A percentile compares a stretch with the other conserved stretches of the same genome.
These are phyloP conservation scores for Xylariomycetidae sp. DNA, from an alignment of 2,329 filamentous ascomycete genomes.

Conservation along the genomic window DNA sequence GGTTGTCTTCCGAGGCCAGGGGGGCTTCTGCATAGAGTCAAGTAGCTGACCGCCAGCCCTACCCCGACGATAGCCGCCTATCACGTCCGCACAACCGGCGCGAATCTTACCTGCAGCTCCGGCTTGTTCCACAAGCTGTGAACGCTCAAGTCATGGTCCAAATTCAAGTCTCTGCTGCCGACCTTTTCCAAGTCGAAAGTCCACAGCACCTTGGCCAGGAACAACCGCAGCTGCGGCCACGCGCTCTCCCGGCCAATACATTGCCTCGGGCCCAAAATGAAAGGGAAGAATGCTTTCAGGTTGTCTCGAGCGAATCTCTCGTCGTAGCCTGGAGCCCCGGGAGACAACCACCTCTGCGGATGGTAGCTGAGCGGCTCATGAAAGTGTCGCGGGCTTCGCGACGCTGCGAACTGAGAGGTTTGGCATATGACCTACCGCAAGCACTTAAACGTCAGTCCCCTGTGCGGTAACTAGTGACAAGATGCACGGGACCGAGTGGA, in stretches of 20 bases:
- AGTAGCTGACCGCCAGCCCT: too few species aligned
- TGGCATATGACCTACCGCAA: slow-evolving; percentile 7
- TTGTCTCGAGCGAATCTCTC: slow-evolving; percentile 3
- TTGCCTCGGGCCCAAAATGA: slow-evolving; percentile 3
- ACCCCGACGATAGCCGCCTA: too few species aligned
- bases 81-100: too few species aligned
- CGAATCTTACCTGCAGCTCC: slow-evolving; percentile 1
- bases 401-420: background rate
- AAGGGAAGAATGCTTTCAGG: slow-evolving; percentile 4
- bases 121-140: slow-evolving; percentile 2
- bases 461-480: too few species aligned
- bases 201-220: slow-evolving; percentile 8
- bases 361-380: slow-evolving; percentile 2
- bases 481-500: too few species aligned
- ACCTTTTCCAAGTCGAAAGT: slow-evolving; percentile 4
- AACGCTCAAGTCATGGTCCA: slow-evolving; percentile 1
- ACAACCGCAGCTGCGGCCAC: slow-evolving; percentile 3
- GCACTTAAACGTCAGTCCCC: too few species aligned
- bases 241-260: slow-evolving; percentile 6
- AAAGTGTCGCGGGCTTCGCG: slow-evolving; percentile 2
- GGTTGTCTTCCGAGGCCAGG: too few species aligned
- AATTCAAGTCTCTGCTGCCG: background rate
- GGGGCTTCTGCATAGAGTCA: too few species aligned
- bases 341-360: slow-evolving; percentile 5
- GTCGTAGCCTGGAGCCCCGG: slow-evolving; percentile 3